Conservation (phyloP, 1,139 yeast genomes). For the Pichia sp. region DNA sequence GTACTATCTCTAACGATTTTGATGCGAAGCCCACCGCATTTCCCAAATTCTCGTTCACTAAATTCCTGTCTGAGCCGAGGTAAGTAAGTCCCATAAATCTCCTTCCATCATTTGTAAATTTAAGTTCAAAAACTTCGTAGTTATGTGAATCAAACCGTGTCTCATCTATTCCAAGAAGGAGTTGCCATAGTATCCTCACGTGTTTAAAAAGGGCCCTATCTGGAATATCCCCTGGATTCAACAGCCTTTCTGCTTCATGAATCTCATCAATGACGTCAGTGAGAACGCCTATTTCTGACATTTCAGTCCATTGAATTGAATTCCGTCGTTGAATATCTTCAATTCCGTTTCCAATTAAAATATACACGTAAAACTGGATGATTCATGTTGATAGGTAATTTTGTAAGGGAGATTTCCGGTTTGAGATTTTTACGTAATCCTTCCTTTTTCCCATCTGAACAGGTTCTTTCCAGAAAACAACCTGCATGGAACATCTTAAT, state of each 20-base stretch:
- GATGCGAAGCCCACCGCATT: slow-evolving; percentile 15
- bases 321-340: too few relatives aligned
- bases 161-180: slow-evolving; percentile 25
- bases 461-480: too few relatives aligned
- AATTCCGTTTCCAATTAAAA: too few relatives aligned
- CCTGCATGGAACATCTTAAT: too few relatives aligned
- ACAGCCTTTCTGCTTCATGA: slow-evolving; percentile 7
- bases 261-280: slow-evolving; percentile 15
- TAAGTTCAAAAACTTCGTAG: slow-evolving; percentile 21
- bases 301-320: neutral
- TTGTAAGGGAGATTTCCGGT: too few relatives aligned
- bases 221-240: slow-evolving; percentile 13
- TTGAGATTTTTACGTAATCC: too few relatives aligned
- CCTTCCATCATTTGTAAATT: slow-evolving; percentile 9
- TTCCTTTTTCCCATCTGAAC: too few relatives aligned
- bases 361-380: too few relatives aligned
- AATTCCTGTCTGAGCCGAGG: slow-evolving; percentile 5
- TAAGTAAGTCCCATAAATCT: slow-evolving; percentile 10
- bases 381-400: too few relatives aligned
- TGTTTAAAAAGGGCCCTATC: slow-evolving; percentile 10
- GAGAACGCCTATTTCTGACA: slow-evolving; percentile 13
- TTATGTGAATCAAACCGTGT: slow-evolving; percentile 16
- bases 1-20: slow-evolving; percentile 11
- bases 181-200: slow-evolving; percentile 25
- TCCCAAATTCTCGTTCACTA: neutral